Evolutionary conservation across 208 protist species (phyloP), one percentile per base, ranked within the genome.

Genomic region (Leishmania amazonensis): DNA sequence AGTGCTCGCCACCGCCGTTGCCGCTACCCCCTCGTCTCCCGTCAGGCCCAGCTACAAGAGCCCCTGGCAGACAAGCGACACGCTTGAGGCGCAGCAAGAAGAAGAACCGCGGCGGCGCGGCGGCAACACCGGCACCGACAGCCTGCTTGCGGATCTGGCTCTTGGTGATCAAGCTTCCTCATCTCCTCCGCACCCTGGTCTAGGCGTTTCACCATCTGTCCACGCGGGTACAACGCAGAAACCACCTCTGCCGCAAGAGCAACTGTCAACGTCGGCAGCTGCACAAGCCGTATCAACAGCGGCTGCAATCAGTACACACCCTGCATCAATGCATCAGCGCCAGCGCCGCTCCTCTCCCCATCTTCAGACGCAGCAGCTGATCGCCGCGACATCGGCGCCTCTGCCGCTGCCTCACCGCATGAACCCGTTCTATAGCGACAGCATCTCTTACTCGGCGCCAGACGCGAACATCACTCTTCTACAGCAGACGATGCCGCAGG

Each of bases 321-420:
- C 74, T 79, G 54, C 74, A 57, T 35, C 51, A 68, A 47, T 38
- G 65, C 72, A 64, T 31, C 11, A 40, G 62, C 31, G 24, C 8
- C 31, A 68, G 31, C 62, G 9, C 11, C 62, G 42, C 24, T 31
- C 62, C 62, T 40, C 62, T 68, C 31, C 24, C 31, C 62, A 71
- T 71, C 65, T 45, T 76, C 76, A 81, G 67, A 21, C 47, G 42
- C 53, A 75, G 58, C 71, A 28, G 79, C 79, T 13, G 71, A 3
- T 42, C 40, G 15, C 42, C 67, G 31, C 31, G 62, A 21, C 62
- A 40, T 42, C 31, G 62, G 62, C 11, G 62, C 62, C 57, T 62
- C 15, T 57, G 19, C 21, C 21, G 21, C 53, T 21, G 53, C 15
- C 21, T 2, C 53, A 57, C 53, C 21, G 53, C 53, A 21, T 21